These are phyloP conservation scores for Termitomyces sp. DNA, from an alignment of 768 basidiomycete genomes.

Conservation along the genomic window DNA sequence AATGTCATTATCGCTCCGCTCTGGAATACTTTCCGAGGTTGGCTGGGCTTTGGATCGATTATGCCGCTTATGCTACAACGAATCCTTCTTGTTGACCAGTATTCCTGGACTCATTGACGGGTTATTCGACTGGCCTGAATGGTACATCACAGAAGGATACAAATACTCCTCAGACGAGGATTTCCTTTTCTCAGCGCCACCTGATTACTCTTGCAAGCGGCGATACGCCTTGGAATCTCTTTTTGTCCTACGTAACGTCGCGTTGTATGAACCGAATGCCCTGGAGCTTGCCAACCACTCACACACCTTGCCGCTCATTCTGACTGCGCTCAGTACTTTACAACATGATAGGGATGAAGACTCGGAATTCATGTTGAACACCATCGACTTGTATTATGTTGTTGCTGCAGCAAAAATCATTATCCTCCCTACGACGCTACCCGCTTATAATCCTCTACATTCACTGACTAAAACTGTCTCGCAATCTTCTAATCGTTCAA, in stretches of 20 bases:
- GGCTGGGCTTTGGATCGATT: slow-evolving; percentile 89
- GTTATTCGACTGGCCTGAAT: slow-evolving; percentile 85
- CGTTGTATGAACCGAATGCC: slow-evolving; percentile 65
- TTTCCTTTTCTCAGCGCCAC: slow-evolving; percentile 52
- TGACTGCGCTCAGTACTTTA: slow-evolving; percentile 60
- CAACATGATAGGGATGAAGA: slow-evolving; percentile 60
- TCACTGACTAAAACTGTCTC: slow-evolving; percentile 52
- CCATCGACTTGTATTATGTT: slow-evolving; percentile 66
- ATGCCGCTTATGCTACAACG: slow-evolving; percentile 73
- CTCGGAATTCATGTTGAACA: slow-evolving; percentile 65
- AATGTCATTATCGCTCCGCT: slow-evolving; percentile 86
- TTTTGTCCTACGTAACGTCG: slow-evolving; percentile 81
- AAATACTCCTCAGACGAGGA: slow-evolving; percentile 35
- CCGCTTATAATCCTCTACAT: slow-evolving; percentile 45
- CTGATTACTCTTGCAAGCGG: slow-evolving; percentile 47
- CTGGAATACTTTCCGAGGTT: slow-evolving; percentile 76
- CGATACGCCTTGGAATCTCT: slow-evolving; percentile 83
- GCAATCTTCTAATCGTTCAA: slow-evolving; percentile 63
- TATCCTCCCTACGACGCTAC: slow-evolving; percentile 26
- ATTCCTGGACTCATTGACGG: slow-evolving; percentile 81
- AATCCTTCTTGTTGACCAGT: slow-evolving; percentile 64
- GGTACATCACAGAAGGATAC: slow-evolving; percentile 67
- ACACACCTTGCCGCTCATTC: slow-evolving; percentile 60
- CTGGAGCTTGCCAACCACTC: slow-evolving; percentile 52
- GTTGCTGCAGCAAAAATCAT: slow-evolving; percentile 44